phyloP scores from a whole-genome alignment of 371 early-diverging fungal genomes.

The Mucor mucedo region DNA sequence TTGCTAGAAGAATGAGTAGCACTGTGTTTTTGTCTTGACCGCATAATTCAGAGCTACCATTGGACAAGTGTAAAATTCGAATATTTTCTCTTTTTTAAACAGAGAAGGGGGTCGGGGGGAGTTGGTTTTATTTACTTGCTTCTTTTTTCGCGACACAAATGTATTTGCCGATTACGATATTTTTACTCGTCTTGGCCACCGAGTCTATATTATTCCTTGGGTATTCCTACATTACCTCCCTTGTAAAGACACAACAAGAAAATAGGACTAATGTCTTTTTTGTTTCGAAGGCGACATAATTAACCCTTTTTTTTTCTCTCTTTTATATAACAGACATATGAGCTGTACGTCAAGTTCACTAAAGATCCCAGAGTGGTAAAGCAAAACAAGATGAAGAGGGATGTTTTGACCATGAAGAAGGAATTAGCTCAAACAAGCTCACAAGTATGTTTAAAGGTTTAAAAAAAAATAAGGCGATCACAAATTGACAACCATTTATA shows the following conservation, averaged over 20 bases:
- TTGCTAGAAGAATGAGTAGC: too few relatives aligned
- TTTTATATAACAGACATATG: constrained; percentile 47
- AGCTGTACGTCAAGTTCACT: constrained; percentile 48
- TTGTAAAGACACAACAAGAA: constrained; percentile 33
- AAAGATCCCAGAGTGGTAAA: constrained; percentile 53
- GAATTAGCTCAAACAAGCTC: constrained; percentile 71
- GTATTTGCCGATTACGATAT: constrained; percentile 58
- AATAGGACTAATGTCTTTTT: too few relatives aligned
- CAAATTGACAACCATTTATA: constrained; percentile 25
- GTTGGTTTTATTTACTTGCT: not conserved
- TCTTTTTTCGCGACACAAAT: constrained; percentile 20
- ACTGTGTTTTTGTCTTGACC: too few relatives aligned
- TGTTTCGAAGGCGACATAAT: not conserved
- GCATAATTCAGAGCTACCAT: too few relatives aligned
- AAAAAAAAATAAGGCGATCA: constrained; percentile 1
- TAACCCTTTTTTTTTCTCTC: not conserved
- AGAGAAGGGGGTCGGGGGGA: too few relatives aligned
- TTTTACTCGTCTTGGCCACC: constrained; percentile 59
- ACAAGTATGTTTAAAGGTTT: constrained; percentile 47
- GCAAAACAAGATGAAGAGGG: constrained; percentile 62
- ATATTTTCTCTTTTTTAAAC: too few relatives aligned
- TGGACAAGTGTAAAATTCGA: too few relatives aligned
- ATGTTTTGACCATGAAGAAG: constrained; percentile 60
- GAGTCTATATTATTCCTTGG: constrained; percentile 63
- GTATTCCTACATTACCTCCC: constrained; percentile 57